Evolutionary conservation across 2,329 filamentous ascomycete genomes (phyloP).

Genomic region (Pseudogymnoascus sp.): DNA sequence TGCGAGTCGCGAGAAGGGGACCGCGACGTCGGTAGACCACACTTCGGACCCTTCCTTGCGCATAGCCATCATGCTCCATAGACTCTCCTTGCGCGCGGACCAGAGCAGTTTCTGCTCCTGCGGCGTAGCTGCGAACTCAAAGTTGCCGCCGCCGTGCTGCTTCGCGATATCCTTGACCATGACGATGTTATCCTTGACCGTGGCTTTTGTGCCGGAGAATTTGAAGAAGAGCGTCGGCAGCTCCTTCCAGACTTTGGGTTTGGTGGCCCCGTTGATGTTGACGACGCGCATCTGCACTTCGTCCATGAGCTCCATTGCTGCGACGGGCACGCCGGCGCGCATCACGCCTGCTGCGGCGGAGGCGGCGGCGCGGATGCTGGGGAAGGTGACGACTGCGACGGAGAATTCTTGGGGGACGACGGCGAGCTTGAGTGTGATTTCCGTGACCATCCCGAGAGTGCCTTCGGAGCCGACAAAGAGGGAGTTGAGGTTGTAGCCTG

Average conservation of each 20-base stretch:
- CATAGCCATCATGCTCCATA: constrained; percentile 77
- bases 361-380: constrained; percentile 67
- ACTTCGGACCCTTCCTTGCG: constrained; percentile 60
- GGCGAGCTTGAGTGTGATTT: constrained; percentile 73
- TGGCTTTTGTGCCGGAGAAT: constrained; percentile 69
- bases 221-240: constrained; percentile 76
- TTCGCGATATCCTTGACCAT: constrained; percentile 62
- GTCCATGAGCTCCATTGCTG: constrained; percentile 73
- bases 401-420: constrained; percentile 68
- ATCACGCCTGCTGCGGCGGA: constrained; percentile 69
- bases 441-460: constrained; percentile 72
- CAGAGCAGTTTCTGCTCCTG: constrained; percentile 69
- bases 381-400: constrained; percentile 74
- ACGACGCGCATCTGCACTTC: constrained; percentile 81
- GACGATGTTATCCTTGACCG: constrained; percentile 70
- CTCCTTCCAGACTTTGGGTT: constrained; percentile 64
- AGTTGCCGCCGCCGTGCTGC: constrained; percentile 54
- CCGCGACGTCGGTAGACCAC: constrained; percentile 79
- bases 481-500: constrained; percentile 74
- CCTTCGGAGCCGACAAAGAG: constrained; percentile 78
- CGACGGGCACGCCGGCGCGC: constrained; percentile 41
- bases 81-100: constrained; percentile 71
- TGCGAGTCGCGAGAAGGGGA: constrained; percentile 66
- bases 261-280: constrained; percentile 64
- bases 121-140: constrained; percentile 68